A percentile compares a stretch with the other conserved stretches of the same genome.
phyloP scores from a whole-genome alignment of 2,329 filamentous ascomycete genomes.

The Aspergillus thermomutatus region DNA sequence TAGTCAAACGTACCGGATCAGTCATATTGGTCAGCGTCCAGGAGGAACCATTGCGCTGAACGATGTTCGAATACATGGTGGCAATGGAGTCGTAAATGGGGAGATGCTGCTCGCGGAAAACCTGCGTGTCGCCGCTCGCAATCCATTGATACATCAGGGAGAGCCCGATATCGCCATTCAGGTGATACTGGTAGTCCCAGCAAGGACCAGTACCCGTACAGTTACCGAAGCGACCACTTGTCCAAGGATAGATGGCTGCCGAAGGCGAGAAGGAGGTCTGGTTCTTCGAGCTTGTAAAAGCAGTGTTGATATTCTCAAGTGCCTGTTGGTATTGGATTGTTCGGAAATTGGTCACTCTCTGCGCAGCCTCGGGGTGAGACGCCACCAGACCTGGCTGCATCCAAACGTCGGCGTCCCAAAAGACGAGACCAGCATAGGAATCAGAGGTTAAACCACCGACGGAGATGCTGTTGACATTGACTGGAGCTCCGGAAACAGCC shows the following conservation, averaged over 20 bases:
- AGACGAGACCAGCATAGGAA: slow-evolving; percentile 64
- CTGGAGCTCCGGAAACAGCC: slow-evolving; percentile 46
- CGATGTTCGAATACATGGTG: slow-evolving; percentile 57
- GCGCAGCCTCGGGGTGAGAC: slow-evolving; percentile 59
- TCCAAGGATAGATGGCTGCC: slow-evolving; percentile 66
- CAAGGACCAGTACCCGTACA: slow-evolving; percentile 64
- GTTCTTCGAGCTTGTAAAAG: slow-evolving; percentile 58
- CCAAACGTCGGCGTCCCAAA: slow-evolving; percentile 66
- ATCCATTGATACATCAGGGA: slow-evolving; percentile 60
- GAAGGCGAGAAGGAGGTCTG: slow-evolving; percentile 54
- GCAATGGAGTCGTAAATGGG: slow-evolving; percentile 64
- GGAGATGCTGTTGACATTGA: slow-evolving; percentile 62
- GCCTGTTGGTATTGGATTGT: slow-evolving; percentile 59
- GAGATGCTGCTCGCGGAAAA: slow-evolving; percentile 55
- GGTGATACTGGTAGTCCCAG: slow-evolving; percentile 69
- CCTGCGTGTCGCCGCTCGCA: slow-evolving; percentile 56
- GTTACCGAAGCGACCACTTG: slow-evolving; percentile 63
- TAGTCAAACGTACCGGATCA: slow-evolving; percentile 55
- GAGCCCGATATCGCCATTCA: slow-evolving; percentile 67
- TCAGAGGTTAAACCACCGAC: slow-evolving; percentile 67
- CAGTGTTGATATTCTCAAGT: slow-evolving; percentile 55
- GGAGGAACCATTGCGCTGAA: slow-evolving; percentile 57
- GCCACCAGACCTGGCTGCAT: slow-evolving; percentile 66
- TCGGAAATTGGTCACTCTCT: slow-evolving; percentile 64
- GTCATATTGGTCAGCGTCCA: slow-evolving; percentile 63